Conservation (phyloP, 805 yeast genomes). For the Clavispora fructus region DNA sequence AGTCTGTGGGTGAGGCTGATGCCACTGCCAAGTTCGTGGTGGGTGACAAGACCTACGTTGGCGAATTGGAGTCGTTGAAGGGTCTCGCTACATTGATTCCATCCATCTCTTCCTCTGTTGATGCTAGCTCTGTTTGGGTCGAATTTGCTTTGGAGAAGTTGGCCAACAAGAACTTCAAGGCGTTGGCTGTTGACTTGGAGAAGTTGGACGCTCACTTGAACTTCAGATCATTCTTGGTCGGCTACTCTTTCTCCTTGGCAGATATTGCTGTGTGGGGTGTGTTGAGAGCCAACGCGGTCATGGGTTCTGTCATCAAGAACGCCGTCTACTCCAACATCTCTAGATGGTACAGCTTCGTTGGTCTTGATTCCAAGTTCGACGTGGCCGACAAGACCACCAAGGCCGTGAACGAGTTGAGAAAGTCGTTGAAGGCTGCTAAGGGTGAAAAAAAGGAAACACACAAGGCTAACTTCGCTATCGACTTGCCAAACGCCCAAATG, state of each 20-base stretch:
- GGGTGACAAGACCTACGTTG: slow-evolving; percentile 39
- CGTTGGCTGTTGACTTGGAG: slow-evolving; percentile 71
- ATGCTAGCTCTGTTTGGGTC: slow-evolving; percentile 49
- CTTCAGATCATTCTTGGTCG: slow-evolving; percentile 74
- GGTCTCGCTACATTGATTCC: slow-evolving; percentile 52
- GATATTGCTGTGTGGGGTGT: slow-evolving; percentile 94
- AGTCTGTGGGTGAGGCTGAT: slow-evolving; percentile 39
- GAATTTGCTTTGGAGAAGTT: slow-evolving; percentile 63
- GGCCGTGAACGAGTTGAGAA: slow-evolving; percentile 69
- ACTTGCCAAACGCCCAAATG: slow-evolving; percentile 81
- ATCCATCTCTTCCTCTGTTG: slow-evolving; percentile 22
- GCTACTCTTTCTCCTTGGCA: slow-evolving; percentile 63
- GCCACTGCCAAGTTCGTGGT: slow-evolving; percentile 41
- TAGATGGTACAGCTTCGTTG: slow-evolving; percentile 85
- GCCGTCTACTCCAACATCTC: slow-evolving; percentile 80
- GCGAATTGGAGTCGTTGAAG: slow-evolving; percentile 42
- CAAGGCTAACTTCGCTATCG: slow-evolving; percentile 94
- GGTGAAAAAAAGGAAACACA: slow-evolving; percentile 79
- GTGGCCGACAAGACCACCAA: slow-evolving; percentile 61
- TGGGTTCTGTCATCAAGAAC: slow-evolving; percentile 85
- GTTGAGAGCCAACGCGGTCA: slow-evolving; percentile 85
- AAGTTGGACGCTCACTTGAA: slow-evolving; percentile 77
- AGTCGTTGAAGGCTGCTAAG: slow-evolving; percentile 46
- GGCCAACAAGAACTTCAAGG: slow-evolving; percentile 82
- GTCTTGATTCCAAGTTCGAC: slow-evolving; percentile 57